Evolutionary conservation across 169 alveolate genomes (phyloP).

Genomic region (Eimeria falciformis): DNA sequence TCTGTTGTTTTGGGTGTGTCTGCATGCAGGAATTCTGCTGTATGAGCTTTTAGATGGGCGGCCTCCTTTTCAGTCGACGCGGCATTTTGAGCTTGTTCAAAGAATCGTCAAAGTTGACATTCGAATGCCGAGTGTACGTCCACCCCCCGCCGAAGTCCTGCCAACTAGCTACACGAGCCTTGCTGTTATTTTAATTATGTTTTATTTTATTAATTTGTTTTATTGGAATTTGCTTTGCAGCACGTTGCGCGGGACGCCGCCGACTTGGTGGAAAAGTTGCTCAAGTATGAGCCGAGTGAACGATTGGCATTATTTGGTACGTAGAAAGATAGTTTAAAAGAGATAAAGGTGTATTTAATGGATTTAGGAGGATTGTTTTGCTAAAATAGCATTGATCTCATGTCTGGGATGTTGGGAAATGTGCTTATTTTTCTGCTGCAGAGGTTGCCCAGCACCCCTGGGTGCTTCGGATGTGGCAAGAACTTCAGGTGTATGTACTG

Average conservation of each 20-base stretch:
- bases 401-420: too few species aligned
- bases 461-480: conserved; percentile 69
- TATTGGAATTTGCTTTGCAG: conserved; percentile 2
- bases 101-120: conserved; percentile 77
- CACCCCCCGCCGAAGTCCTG: not conserved
- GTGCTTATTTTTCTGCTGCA: too few species aligned
- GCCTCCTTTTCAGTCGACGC: conserved; percentile 90
- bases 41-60: conserved; percentile 93
- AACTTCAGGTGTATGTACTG: conserved; percentile 54
- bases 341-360: too few species aligned
- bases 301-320: conserved; percentile 68
- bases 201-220: not conserved
- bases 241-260: conserved; percentile 76
- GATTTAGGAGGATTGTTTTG: too few species aligned
- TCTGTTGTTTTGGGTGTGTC: too few species aligned
- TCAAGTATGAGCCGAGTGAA: conserved; percentile 74
- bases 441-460: conserved; percentile 71
- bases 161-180: not conserved
- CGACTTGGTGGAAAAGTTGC: conserved; percentile 50
- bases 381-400: too few species aligned
- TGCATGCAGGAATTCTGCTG: conserved; percentile 84
- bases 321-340: not conserved
- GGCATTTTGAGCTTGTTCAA: conserved; percentile 80
- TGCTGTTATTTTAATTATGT: not conserved
- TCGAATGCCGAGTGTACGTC: conserved; percentile 61